Percentiles rank a stretch among this genome's conserved stretches.
Evolutionary conservation across 495 filamentous ascomycete genomes (phyloP).

Genomic region (Amorphotheca resinae): DNA sequence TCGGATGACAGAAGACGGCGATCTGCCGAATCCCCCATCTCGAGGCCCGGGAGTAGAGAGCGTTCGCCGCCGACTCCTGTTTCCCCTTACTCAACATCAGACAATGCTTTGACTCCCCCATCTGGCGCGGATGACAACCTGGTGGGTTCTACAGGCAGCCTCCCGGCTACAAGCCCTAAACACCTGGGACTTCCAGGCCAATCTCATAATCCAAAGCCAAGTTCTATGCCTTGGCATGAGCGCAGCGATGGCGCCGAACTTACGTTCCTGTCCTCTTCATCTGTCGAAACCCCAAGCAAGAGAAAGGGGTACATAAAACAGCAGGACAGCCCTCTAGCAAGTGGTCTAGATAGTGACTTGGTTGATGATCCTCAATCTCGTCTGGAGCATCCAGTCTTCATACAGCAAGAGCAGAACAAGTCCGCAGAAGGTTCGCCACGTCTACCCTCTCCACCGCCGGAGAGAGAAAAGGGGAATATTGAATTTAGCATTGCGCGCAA

Average conservation of each 20-base stretch:
- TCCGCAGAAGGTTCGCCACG: not conserved
- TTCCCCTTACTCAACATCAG: constrained; percentile 9
- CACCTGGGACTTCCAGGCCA: not conserved
- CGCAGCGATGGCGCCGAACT: not conserved
- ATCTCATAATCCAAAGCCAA: not conserved
- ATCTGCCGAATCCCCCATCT: constrained; percentile 5
- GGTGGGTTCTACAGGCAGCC: not conserved
- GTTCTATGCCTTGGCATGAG: not conserved
- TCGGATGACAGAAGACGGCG: constrained; percentile 5
- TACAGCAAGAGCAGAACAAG: not conserved
- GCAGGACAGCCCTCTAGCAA: not conserved
- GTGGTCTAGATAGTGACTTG: not conserved
- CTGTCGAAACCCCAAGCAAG: not conserved
- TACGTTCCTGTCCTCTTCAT: not conserved
- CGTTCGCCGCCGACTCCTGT: constrained; percentile 13
- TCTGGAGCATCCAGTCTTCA: not conserved
- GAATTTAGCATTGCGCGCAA: constrained; percentile 25
- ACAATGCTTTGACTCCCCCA: constrained; percentile 11
- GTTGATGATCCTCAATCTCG: not conserved
- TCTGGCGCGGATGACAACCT: constrained; percentile 7
- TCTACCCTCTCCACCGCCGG: constrained; percentile 8
- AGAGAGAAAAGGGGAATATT: not conserved
- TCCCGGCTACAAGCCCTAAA: not conserved
- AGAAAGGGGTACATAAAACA: not conserved
- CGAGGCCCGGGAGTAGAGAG: constrained; percentile 6